Conservation (phyloP, 139 green algal species). For the Chlamydomonas eustigma region DNA sequence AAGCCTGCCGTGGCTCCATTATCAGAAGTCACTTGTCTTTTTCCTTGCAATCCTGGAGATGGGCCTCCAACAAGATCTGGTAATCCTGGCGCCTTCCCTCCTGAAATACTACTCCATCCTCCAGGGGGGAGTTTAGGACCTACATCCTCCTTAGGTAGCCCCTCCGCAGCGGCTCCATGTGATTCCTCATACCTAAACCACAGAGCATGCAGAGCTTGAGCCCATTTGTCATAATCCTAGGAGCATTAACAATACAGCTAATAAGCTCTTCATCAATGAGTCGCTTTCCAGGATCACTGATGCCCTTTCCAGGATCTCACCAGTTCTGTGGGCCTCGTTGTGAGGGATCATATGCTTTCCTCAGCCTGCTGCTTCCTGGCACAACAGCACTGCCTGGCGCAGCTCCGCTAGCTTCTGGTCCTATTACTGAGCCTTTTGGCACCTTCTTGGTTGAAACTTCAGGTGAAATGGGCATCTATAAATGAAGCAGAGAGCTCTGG, state of each 20-base stretch:
- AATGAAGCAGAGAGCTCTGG: conserved; percentile 2
- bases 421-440: not conserved
- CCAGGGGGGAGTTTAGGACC: conserved; percentile 51
- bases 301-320: conserved; percentile 4
- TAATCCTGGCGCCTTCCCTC: not conserved
- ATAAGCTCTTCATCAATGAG: too few relatives aligned
- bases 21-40: conserved; percentile 1
- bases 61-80: not conserved
- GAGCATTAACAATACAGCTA: not conserved
- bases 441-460: conserved; percentile 15
- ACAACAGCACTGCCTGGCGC: conserved; percentile 4
- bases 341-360: conserved; percentile 11
- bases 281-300: too few relatives aligned
- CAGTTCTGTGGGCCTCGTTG: conserved; percentile 29
- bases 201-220: not conserved
- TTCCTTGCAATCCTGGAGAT: not conserved
- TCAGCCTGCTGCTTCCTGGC: not conserved
- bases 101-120: conserved; percentile 34
- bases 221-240: not conserved
- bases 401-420: too few relatives aligned
- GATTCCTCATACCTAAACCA: conserved; percentile 33
- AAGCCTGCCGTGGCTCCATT: not conserved
- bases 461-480: conserved; percentile 1
- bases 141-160: conserved; percentile 36
- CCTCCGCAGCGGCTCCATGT: conserved; percentile 26